A percentile compares a stretch with the other conserved stretches of the same genome.
Conservation (phyloP, 108 stramenopile genomes). For the Conticribra weissflogii region DNA sequence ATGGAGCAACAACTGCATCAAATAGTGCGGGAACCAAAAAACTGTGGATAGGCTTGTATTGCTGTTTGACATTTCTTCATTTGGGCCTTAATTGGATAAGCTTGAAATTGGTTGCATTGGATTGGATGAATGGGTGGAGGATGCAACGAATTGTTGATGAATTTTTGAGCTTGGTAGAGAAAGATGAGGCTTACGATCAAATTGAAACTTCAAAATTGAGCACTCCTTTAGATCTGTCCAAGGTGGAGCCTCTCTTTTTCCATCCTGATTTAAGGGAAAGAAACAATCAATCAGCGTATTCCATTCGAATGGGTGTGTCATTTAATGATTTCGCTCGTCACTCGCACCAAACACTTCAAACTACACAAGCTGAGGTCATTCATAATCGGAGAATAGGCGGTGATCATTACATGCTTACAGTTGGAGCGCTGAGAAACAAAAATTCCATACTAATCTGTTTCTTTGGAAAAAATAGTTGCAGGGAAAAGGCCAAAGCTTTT, state of each 20-base stretch:
- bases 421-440: conserved; percentile 17
- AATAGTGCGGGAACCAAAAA: background rate
- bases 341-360: conserved; percentile 17
- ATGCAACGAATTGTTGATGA: conserved; percentile 58
- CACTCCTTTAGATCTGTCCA: conserved; percentile 62
- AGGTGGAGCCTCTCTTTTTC: conserved; percentile 74
- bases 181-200: background rate
- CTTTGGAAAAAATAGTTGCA: conserved; percentile 37
- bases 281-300: conserved; percentile 20
- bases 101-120: conserved; percentile 77
- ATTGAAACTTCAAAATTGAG: conserved; percentile 20
- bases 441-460: conserved; percentile 56
- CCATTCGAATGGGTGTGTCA: conserved; percentile 60
- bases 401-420: conserved; percentile 39
- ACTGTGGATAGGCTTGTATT: conserved; percentile 65
- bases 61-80: conserved; percentile 62
- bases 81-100: conserved; percentile 66
- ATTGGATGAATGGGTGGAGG: conserved; percentile 68
- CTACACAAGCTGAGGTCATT: conserved; percentile 21
- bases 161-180: conserved; percentile 40
- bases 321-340: conserved; percentile 54
- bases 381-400: conserved; percentile 19
- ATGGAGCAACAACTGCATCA: conserved; percentile 28
- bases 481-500: conserved; percentile 67
- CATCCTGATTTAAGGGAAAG: conserved; percentile 27